A percentile compares a stretch with the other conserved stretches of the same genome.
phyloP scores from a whole-genome alignment of 495 filamentous ascomycete genomes.

The Acidomyces sp. region DNA sequence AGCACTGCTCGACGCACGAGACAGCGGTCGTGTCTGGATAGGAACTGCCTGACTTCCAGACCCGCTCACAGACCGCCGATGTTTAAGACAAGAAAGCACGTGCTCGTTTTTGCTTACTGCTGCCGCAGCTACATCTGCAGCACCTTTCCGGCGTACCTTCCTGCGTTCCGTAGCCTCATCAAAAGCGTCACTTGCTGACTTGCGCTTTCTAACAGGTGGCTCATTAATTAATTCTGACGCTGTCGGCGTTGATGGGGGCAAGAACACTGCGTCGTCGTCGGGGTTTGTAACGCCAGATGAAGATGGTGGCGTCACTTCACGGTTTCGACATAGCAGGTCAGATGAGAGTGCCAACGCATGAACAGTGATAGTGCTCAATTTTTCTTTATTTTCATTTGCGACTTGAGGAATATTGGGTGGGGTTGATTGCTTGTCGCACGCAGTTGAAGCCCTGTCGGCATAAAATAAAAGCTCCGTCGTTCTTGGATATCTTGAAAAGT shows the following conservation, averaged over 20 bases:
- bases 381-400: neutral
- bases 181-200: slow-evolving; percentile 42
- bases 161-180: slow-evolving; percentile 47
- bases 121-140: slow-evolving; percentile 41
- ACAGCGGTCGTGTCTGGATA: slow-evolving; percentile 15
- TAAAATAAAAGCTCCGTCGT: slow-evolving; percentile 46
- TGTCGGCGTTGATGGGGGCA: slow-evolving; percentile 7
- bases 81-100: slow-evolving; percentile 13
- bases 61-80: slow-evolving; percentile 7
- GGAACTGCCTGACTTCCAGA: slow-evolving; percentile 3
- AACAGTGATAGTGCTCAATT: slow-evolving; percentile 15
- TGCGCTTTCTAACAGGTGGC: slow-evolving; percentile 38
- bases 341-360: slow-evolving; percentile 33
- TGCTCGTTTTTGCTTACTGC: slow-evolving; percentile 25
- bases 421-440: slow-evolving; percentile 30
- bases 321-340: slow-evolving; percentile 19
- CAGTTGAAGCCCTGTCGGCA: slow-evolving; percentile 20
- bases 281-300: neutral
- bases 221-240: slow-evolving; percentile 13
- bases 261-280: slow-evolving; percentile 17
- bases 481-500: slow-evolving; percentile 1
- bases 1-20: slow-evolving; percentile 25
- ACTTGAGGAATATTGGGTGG: slow-evolving; percentile 32
- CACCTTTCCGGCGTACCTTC: slow-evolving; percentile 41
- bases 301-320: slow-evolving; percentile 7